Evolutionary conservation across 768 basidiomycete species (phyloP).

Genomic region (Boletus vinaceobasis): DNA sequence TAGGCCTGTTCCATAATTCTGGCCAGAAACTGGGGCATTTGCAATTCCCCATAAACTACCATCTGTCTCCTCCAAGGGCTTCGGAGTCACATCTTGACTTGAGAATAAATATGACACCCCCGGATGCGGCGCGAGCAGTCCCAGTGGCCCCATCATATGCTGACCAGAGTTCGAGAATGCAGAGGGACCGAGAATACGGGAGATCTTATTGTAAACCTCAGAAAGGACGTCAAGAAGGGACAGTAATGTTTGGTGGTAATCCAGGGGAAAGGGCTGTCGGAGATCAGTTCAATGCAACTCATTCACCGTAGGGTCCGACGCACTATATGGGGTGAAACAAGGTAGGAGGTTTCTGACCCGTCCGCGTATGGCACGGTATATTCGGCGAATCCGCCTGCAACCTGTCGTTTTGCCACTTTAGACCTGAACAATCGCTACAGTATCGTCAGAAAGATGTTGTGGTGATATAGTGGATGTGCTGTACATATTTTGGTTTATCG

Average conservation of each 20-base stretch:
- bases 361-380: constrained; percentile 62
- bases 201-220: constrained; percentile 86
- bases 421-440: constrained; percentile 57
- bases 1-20: constrained; percentile 32
- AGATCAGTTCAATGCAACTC: constrained; percentile 2
- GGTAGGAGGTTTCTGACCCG: constrained; percentile 60
- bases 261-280: constrained; percentile 77
- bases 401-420: constrained; percentile 53
- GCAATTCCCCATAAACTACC: constrained; percentile 75
- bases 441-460: constrained; percentile 7
- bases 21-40: constrained; percentile 37
- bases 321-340: constrained; percentile 73
- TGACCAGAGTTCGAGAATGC: constrained; percentile 67
- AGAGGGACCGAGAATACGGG: constrained; percentile 77
- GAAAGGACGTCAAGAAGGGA: constrained; percentile 87
- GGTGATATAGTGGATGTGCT: constrained; percentile 4
- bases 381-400: constrained; percentile 51
- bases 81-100: constrained; percentile 35
- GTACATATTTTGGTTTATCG: constrained; percentile 68
- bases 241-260: constrained; percentile 86
- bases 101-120: constrained; percentile 77
- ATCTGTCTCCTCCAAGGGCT: constrained; percentile 39
- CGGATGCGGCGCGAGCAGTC: constrained; percentile 72
- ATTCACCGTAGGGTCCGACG: constrained; percentile 25
- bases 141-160: constrained; percentile 74